A percentile compares a stretch with the other conserved stretches of the same genome.
Evolutionary conservation across 805 yeast genomes (phyloP).

Genomic region (Myxozyma nipponensis): DNA sequence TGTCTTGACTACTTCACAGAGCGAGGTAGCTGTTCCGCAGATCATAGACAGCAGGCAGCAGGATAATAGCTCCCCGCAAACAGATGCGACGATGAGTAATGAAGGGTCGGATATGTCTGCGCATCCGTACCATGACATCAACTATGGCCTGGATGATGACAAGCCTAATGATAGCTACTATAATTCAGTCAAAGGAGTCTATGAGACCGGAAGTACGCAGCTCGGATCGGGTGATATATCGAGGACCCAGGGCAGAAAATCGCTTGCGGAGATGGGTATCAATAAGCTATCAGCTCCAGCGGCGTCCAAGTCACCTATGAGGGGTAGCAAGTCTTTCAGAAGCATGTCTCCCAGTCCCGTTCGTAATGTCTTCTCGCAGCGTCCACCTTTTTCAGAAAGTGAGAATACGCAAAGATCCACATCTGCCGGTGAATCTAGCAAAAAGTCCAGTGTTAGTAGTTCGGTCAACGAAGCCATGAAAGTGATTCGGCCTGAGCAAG

Average conservation of each 20-base stretch:
- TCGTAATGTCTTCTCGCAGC: neutral
- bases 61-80: neutral
- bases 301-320: neutral
- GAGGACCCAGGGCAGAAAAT: slow-evolving; percentile 8
- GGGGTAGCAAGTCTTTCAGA: neutral
- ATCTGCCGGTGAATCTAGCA: slow-evolving; percentile 1
- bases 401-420: neutral
- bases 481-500: slow-evolving; percentile 23
- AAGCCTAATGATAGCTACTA: slow-evolving; percentile 10
- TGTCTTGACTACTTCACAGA: slow-evolving; percentile 12
- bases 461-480: slow-evolving; percentile 18
- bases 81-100: neutral
- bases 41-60: neutral
- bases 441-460: slow-evolving; percentile 6
- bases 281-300: slow-evolving; percentile 3
- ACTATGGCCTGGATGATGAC: neutral
- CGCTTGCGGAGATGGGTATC: slow-evolving; percentile 15
- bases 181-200: slow-evolving; percentile 22
- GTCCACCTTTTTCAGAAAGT: neutral
- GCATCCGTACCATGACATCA: neutral
- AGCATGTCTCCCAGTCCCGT: neutral
- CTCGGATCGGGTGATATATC: slow-evolving; percentile 2
- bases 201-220: slow-evolving; percentile 22
- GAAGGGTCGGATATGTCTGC: neutral
- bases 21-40: neutral